Evolutionary conservation across 2,329 filamentous ascomycete species (phyloP).

Genomic region (Colletotrichum ledebouriae): DNA sequence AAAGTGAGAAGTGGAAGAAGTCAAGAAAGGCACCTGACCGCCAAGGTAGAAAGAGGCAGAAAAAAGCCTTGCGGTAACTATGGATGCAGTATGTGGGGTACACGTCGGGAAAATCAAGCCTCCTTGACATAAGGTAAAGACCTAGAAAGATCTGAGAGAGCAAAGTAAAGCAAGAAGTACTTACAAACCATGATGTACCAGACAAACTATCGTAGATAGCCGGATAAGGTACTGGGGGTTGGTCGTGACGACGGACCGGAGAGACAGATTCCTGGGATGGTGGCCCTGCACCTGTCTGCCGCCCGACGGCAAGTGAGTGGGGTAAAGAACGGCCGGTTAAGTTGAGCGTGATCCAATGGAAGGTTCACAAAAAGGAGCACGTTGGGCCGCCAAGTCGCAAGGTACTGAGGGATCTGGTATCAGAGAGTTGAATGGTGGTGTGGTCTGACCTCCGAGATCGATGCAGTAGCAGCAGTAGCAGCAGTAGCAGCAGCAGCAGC

Average conservation of each 20-base stretch:
- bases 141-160: neutral
- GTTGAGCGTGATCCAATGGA: slow-evolving; percentile 33
- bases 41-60: too few species aligned
- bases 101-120: neutral
- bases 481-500: slow-evolving; percentile 3
- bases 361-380: slow-evolving; percentile 16
- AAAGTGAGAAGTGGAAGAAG: slow-evolving; percentile 21
- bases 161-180: slow-evolving; percentile 21
- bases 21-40: neutral
- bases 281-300: slow-evolving; percentile 31
- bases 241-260: slow-evolving; percentile 27
- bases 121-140: neutral
- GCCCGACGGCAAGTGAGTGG: slow-evolving; percentile 36
- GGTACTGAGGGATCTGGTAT: slow-evolving; percentile 37
- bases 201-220: neutral
- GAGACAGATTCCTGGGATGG: slow-evolving; percentile 16
- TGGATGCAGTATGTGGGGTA: neutral
- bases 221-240: neutral
- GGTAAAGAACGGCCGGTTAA: slow-evolving; percentile 36
- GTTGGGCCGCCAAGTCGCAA: slow-evolving; percentile 39
- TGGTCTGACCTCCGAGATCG: too few species aligned
- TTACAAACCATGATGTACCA: slow-evolving; percentile 41
- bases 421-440: slow-evolving; percentile 12
- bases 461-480: neutral
- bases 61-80: slow-evolving; percentile 7